These are phyloP conservation scores for Orbilia blumenaviensis DNA, from an alignment of 2,329 filamentous ascomycete species.

Conservation along the genomic window DNA sequence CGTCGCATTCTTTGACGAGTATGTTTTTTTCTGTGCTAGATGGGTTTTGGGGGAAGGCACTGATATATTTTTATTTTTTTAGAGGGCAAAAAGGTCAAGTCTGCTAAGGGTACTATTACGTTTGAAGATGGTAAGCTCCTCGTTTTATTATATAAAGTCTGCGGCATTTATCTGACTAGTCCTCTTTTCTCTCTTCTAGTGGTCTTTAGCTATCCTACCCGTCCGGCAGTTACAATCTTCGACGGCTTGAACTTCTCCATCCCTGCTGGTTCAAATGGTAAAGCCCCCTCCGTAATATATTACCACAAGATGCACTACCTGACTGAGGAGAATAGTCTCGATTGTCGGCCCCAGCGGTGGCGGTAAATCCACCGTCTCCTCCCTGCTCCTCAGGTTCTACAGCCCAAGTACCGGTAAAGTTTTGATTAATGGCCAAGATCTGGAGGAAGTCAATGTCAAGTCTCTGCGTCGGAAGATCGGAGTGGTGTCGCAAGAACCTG, in stretches of 20 bases:
- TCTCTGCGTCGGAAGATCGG: slow-evolving; percentile 91
- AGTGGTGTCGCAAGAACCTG: slow-evolving; percentile 93
- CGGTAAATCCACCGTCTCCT: slow-evolving; percentile 91
- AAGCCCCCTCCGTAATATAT: neutral
- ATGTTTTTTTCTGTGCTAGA: neutral
- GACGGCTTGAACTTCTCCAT: slow-evolving; percentile 88
- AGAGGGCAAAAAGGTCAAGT: slow-evolving; percentile 78
- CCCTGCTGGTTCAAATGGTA: slow-evolving; percentile 80
- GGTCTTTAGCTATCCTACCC: slow-evolving; percentile 88
- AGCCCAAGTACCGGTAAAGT: slow-evolving; percentile 80
- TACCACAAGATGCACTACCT: too few species aligned
- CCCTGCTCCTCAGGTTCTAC: slow-evolving; percentile 86
- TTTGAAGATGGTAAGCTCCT: slow-evolving; percentile 70
- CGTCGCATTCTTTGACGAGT: slow-evolving; percentile 81
- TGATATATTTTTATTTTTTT: neutral
- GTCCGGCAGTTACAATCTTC: slow-evolving; percentile 91
- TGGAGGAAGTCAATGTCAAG: slow-evolving; percentile 88
- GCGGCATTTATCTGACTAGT: neutral
- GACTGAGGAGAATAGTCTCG: slow-evolving; percentile 74
- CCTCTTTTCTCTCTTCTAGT: slow-evolving; percentile 64
- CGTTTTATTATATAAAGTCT: too few species aligned
- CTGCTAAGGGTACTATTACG: slow-evolving; percentile 85
- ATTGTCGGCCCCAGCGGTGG: slow-evolving; percentile 96
- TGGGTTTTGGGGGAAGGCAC: neutral
- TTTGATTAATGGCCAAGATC: slow-evolving; percentile 82